Percentiles rank a stretch among this genome's conserved stretches.
Conservation (phyloP, 2,329 filamentous ascomycete species). For the Exutisphaerella laricina region DNA sequence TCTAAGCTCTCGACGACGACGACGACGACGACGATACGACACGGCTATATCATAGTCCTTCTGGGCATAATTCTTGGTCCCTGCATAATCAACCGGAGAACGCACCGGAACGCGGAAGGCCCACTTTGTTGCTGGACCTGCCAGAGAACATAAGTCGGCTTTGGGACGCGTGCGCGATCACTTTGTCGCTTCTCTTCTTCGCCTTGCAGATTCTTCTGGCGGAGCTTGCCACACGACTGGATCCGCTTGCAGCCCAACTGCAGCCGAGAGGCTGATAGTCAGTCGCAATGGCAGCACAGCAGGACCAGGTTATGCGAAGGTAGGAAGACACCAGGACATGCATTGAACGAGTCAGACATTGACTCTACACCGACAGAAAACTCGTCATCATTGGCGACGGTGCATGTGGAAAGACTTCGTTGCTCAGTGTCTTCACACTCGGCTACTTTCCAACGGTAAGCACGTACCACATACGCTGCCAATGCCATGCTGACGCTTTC, state of each 20-base stretch:
- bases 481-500: slow-evolving; percentile 14
- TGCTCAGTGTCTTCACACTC: slow-evolving; percentile 94
- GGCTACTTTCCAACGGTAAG: slow-evolving; percentile 92
- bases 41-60: too few species aligned
- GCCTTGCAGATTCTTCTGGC: too few species aligned
- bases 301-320: slow-evolving; percentile 38
- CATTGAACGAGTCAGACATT: slow-evolving; percentile 12
- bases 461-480: background rate
- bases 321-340: slow-evolving; percentile 13
- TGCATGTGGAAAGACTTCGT: slow-evolving; percentile 96
- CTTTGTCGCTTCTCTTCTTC: too few species aligned
- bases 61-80: too few species aligned
- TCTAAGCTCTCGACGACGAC: background rate
- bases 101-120: too few species aligned
- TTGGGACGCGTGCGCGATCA: too few species aligned
- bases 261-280: slow-evolving; percentile 4
- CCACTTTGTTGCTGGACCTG: slow-evolving; percentile 1
- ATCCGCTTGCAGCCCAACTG: background rate
- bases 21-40: too few species aligned
- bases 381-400: slow-evolving; percentile 95
- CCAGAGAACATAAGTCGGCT: too few species aligned
- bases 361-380: slow-evolving; percentile 56
- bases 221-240: too few species aligned
- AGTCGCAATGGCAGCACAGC: slow-evolving; percentile 32
- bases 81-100: slow-evolving; percentile 6